Evolutionary conservation across 2,329 filamentous ascomycete species (phyloP), one percentile per base, ranked within the genome.

Genomic region (Chrysoporthe deuterocubensis): DNA sequence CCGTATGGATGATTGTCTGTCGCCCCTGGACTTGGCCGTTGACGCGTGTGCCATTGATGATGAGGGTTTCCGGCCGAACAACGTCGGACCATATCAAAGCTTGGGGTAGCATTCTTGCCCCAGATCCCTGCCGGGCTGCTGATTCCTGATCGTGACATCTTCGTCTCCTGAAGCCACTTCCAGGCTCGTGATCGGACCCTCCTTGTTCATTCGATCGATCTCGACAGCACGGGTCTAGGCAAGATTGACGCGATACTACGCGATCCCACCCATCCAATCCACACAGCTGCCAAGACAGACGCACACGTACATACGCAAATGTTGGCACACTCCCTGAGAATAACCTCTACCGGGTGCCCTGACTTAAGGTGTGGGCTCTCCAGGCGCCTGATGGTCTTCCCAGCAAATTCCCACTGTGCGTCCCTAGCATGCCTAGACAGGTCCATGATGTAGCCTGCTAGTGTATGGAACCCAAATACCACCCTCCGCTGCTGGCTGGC

Each of bases 171-270:
- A 5, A 21, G 44, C 44, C 44, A 21, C 9, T 7, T 48, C 18
- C 16, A n/a, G 16, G 21, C 50, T 26, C 4, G 50, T 54, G 13
- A 16, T 54, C 26, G 21, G 6, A 13, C 50, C 21, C 26, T 32
- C 50, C 32, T 26, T 54, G 50, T 14, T 32, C 26, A 54, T 32
- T 54, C 50, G 50, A 54, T 14, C 50, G 50, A 54, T 54, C 50
- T 34, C 2, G 13, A 54, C 9, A 52, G 11, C 48, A 21, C 8
- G 11, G 26, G 48, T 8, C 8, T 21, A 11, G 5, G 48, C 9
- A 16, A 11, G 48, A 26, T 26, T 21, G 48, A 32, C 48, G 21
- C 9, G 11, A 14, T 18, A 2, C 21, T 52, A 13, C 26, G 8
- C 21, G 14, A 26, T 14, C 21, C 16, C n/a, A 52, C 48, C 21